Evolutionary conservation across 108 stramenopile genomes (phyloP).

Genomic region (Cyclotella cryptica): DNA sequence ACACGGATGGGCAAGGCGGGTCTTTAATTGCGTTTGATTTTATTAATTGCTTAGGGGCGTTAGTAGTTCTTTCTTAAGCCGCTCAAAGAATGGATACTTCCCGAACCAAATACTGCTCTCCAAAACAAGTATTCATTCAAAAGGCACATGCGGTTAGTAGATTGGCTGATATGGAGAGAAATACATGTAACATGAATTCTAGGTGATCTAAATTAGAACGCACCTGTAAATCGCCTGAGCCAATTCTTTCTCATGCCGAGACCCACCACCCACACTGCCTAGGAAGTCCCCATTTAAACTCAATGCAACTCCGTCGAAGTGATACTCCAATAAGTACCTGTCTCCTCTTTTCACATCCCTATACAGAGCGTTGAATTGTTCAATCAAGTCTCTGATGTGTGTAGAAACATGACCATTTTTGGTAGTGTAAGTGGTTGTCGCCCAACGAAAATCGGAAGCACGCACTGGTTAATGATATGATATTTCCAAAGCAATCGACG

Average conservation of each 20-base stretch:
- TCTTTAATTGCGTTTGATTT: neutral
- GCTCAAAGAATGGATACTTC: slow-evolving; percentile 17
- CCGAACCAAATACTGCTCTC: slow-evolving; percentile 34
- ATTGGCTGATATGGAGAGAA: neutral
- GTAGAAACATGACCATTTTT: slow-evolving; percentile 21
- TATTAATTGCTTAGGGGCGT: slow-evolving; percentile 2
- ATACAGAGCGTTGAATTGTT: slow-evolving; percentile 23
- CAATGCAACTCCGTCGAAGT: slow-evolving; percentile 7
- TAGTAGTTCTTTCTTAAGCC: slow-evolving; percentile 18
- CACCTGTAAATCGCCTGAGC: slow-evolving; percentile 25
- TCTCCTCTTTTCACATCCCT: slow-evolving; percentile 26
- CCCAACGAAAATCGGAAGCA: slow-evolving; percentile 34
- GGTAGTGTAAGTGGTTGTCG: slow-evolving; percentile 18
- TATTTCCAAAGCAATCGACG: slow-evolving; percentile 36
- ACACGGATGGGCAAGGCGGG: too few relatives aligned
- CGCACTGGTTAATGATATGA: slow-evolving; percentile 40
- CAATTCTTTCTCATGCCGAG: slow-evolving; percentile 17
- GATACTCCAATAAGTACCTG: slow-evolving; percentile 31
- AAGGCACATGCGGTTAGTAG: neutral
- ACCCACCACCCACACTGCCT: slow-evolving; percentile 25
- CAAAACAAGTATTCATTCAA: neutral
- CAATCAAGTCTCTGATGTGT: neutral
- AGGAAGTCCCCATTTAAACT: slow-evolving; percentile 16
- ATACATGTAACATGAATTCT: too few relatives aligned
- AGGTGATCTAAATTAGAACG: too few relatives aligned